Conservation (phyloP, 345 rosid species). For the Citrus mangshanensis region DNA sequence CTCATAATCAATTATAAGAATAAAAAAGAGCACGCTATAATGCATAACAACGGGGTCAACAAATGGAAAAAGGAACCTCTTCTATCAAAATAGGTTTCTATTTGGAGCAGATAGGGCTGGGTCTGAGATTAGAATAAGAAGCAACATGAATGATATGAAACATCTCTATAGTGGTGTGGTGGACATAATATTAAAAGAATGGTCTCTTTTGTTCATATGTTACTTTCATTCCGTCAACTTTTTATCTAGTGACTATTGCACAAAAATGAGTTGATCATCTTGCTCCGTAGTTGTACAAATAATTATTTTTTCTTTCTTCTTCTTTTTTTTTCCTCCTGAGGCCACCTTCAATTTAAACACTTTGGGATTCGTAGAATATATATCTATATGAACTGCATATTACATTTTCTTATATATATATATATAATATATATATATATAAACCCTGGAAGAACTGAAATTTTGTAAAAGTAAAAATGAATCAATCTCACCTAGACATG, state of each 20-base stretch:
- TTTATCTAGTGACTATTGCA: slow-evolving; percentile 5
- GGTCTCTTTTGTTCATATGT: neutral
- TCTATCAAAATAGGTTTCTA: neutral
- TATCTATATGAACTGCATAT: no score
- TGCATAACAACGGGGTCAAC: neutral
- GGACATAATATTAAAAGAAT: neutral
- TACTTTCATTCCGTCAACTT: slow-evolving; percentile 7
- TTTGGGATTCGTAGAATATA: neutral
- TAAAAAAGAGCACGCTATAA: neutral
- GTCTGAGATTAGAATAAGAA: neutral
- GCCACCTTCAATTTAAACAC: neutral
- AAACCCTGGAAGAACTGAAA: neutral
- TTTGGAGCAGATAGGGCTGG: neutral
- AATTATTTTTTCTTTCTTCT: neutral
- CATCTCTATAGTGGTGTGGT: slow-evolving; percentile 8
- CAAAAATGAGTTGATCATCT: neutral
- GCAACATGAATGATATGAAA: neutral
- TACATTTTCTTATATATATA: no score
- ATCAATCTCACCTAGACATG: neutral
- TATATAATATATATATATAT: no score
- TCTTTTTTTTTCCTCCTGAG: neutral
- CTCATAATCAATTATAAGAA: neutral
- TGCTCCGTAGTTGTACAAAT: neutral
- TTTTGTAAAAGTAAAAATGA: neutral
- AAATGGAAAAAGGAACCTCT: neutral